A percentile compares a stretch with the other conserved stretches of the same genome.
These are phyloP conservation scores for Diaporthe velutina DNA, from an alignment of 2,329 filamentous ascomycete genomes.

Conservation along the genomic window DNA sequence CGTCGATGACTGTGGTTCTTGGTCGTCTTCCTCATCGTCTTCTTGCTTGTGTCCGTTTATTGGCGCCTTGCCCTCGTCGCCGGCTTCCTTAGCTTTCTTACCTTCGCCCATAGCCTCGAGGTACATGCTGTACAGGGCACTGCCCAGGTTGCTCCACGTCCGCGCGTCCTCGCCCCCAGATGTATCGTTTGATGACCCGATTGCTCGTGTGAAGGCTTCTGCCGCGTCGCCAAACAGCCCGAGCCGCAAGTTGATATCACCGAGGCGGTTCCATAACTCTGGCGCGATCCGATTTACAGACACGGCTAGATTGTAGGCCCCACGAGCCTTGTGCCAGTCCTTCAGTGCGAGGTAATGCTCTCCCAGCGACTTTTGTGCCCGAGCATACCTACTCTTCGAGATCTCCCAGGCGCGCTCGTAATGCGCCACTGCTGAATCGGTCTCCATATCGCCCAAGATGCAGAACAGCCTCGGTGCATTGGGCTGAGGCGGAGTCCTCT, in stretches of 20 bases:
- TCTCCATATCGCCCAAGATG: constrained; percentile 91
- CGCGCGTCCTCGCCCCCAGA: constrained; percentile 90
- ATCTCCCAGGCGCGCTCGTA: constrained; percentile 92
- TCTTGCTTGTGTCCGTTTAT: constrained; percentile 40
- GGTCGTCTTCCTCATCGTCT: constrained; percentile 48
- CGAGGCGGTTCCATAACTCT: constrained; percentile 89
- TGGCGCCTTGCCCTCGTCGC: constrained; percentile 40
- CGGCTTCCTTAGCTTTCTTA: constrained; percentile 44
- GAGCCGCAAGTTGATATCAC: constrained; percentile 87
- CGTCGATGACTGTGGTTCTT: constrained; percentile 32
- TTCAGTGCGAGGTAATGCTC: constrained; percentile 79
- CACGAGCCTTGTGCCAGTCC: constrained; percentile 77
- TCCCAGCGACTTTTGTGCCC: constrained; percentile 89
- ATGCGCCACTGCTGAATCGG: constrained; percentile 70
- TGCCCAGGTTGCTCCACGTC: constrained; percentile 95
- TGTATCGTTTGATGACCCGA: constrained; percentile 69
- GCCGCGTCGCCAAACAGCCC: constrained; percentile 83
- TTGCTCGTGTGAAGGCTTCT: constrained; percentile 85
- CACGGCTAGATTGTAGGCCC: constrained; percentile 84
- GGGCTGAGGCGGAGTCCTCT: constrained; percentile 77
- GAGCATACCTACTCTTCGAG: constrained; percentile 82
- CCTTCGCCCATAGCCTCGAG: constrained; percentile 61
- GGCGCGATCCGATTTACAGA: constrained; percentile 84
- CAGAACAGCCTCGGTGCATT: constrained; percentile 92
- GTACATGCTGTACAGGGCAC: constrained; percentile 80